Percentiles rank a stretch among this genome's conserved stretches.
These are phyloP conservation scores for Juglanconis juglandina DNA, from an alignment of 2,329 filamentous ascomycete species.

Conservation along the genomic window DNA sequence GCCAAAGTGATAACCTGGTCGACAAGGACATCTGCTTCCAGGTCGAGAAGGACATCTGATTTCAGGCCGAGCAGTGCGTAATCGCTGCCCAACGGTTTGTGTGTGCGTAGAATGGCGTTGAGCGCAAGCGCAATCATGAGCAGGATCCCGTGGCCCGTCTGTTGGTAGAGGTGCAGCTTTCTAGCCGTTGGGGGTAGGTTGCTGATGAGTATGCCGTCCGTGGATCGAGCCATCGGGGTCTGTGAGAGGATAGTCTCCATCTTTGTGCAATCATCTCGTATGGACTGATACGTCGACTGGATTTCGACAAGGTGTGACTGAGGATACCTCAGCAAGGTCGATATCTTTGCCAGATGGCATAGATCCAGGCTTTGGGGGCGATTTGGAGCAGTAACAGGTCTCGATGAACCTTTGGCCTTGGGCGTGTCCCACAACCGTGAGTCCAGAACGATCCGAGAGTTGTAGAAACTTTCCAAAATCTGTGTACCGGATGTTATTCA, in stretches of 20 bases:
- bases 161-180: constrained; percentile 3
- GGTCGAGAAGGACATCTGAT: background rate
- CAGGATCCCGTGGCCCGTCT: constrained; percentile 19
- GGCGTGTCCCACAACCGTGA: constrained; percentile 7
- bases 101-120: constrained; percentile 15
- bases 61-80: constrained; percentile 19
- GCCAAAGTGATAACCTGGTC: constrained; percentile 25
- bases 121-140: constrained; percentile 22
- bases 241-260: constrained; percentile 7
- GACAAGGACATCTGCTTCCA: constrained; percentile 20
- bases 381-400: constrained; percentile 2
- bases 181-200: background rate
- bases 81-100: constrained; percentile 19
- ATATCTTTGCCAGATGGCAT: background rate
- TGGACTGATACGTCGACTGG: background rate
- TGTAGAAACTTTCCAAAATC: constrained; percentile 32
- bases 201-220: background rate
- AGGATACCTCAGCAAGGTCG: background rate
- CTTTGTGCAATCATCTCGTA: constrained; percentile 1
- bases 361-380: background rate
- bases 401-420: background rate
- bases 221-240: background rate
- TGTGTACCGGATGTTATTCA: constrained; percentile 5
- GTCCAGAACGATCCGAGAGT: constrained; percentile 22
- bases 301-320: constrained; percentile 6